phyloP scores from a whole-genome alignment of 306 rosid genomes.

The Neltuma alba region DNA sequence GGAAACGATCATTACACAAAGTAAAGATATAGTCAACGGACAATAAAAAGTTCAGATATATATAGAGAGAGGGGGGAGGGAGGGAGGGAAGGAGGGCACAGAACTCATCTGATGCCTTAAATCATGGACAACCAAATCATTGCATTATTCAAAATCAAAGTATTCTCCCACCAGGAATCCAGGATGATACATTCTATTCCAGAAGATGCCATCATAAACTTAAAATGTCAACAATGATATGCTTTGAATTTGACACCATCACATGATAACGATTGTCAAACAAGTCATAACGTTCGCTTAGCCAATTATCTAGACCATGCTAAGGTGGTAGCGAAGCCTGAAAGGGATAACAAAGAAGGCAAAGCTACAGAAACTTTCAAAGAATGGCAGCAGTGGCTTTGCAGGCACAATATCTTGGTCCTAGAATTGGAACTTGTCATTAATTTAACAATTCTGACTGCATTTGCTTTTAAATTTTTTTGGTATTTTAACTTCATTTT shows the following conservation, averaged over 20 bases:
- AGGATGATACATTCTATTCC: not conserved
- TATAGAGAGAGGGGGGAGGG: too few species aligned
- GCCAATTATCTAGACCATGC: not conserved
- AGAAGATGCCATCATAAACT: conserved; percentile 14
- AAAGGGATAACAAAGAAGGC: conserved; percentile 11
- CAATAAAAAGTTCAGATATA: not conserved
- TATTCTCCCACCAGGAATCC: not conserved
- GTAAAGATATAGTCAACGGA: conserved; percentile 8
- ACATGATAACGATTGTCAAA: conserved; percentile 14
- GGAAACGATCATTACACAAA: conserved; percentile 13
- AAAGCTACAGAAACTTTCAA: conserved; percentile 19
- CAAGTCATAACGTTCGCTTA: not conserved
- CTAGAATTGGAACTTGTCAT: conserved; percentile 12
- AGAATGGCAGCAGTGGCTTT: not conserved
- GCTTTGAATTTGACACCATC: not conserved
- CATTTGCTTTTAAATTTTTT: not conserved
- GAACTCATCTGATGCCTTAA: not conserved
- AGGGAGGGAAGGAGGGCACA: too few species aligned
- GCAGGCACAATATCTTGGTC: conserved; percentile 5
- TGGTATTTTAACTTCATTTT: not conserved
- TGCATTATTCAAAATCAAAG: not conserved
- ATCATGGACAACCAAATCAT: not conserved
- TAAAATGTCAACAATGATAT: conserved; percentile 6
- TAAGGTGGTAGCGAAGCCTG: not conserved
- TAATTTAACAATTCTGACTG: not conserved